Evolutionary conservation across 208 protist species (phyloP).

Genomic region (Novymonas esmeraldas): DNA sequence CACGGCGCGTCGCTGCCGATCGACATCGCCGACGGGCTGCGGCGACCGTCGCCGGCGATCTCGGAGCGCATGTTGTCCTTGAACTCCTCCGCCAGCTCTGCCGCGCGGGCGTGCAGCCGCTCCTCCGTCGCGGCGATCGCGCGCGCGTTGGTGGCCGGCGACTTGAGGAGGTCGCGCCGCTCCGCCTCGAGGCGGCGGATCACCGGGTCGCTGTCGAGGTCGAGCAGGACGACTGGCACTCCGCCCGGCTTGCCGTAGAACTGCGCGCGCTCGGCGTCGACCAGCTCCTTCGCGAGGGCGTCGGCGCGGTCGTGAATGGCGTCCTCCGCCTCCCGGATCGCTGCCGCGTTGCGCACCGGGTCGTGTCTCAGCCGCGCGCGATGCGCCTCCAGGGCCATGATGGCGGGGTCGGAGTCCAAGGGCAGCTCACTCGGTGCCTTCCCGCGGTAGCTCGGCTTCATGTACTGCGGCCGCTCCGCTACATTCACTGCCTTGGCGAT

Average conservation of each 20-base stretch:
- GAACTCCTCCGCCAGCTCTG: conserved; percentile 40
- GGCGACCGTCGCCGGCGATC: conserved; percentile 32
- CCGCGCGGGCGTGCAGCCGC: conserved; percentile 38
- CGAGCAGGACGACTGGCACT: conserved; percentile 57
- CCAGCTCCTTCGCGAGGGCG: conserved; percentile 36
- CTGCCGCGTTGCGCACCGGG: conserved; percentile 28
- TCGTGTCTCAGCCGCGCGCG: conserved; percentile 48
- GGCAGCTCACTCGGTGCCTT: conserved; percentile 37
- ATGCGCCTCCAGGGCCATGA: conserved; percentile 50
- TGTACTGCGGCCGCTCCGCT: conserved; percentile 40
- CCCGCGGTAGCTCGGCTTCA: conserved; percentile 41
- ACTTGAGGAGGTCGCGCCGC: conserved; percentile 42
- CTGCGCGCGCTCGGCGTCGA: conserved; percentile 26
- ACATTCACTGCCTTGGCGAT: conserved; percentile 48
- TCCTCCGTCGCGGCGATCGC: conserved; percentile 39
- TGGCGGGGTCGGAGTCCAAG: conserved; percentile 42
- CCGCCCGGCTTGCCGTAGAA: conserved; percentile 52
- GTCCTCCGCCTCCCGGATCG: conserved; percentile 39
- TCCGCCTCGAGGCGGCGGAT: conserved; percentile 53
- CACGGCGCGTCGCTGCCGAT: conserved; percentile 46
- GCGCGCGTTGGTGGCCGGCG: conserved; percentile 20
- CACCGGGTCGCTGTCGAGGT: conserved; percentile 41
- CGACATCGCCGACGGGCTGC: conserved; percentile 29
- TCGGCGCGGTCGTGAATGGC: conserved; percentile 45
- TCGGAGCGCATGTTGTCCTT: conserved; percentile 34